phyloP scores from a whole-genome alignment of 2,329 filamentous ascomycete species.

The Microsporum audouinii region DNA sequence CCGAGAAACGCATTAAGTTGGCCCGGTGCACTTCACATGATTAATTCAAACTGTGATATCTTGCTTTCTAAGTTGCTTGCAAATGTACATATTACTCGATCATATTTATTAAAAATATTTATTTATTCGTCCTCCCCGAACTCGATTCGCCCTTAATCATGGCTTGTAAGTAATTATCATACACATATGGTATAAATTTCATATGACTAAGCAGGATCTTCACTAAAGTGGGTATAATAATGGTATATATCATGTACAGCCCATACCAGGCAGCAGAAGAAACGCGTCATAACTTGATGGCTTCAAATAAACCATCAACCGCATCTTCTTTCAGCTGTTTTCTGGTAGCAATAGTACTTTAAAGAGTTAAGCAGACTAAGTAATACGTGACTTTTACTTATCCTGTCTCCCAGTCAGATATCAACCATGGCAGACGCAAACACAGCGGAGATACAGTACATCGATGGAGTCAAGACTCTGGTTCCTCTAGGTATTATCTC shows the following conservation, averaged over 20 bases:
- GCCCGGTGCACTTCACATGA: too few species aligned
- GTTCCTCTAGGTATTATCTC: conserved; percentile 22
- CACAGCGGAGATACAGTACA: conserved; percentile 11
- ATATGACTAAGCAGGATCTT: not conserved
- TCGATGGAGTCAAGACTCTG: conserved; percentile 25
- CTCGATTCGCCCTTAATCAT: not conserved
- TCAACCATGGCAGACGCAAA: conserved; percentile 6
- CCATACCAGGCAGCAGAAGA: not conserved
- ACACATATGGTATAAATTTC: not conserved
- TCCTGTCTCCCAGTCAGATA: not conserved
- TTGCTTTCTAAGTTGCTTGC: too few species aligned
- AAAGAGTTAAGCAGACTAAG: not conserved
- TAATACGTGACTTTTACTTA: not conserved
- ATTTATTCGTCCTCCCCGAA: too few species aligned
- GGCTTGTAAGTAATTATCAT: not conserved
- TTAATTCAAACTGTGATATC: too few species aligned
- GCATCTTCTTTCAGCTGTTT: not conserved
- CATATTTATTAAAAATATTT: too few species aligned
- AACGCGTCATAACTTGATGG: not conserved
- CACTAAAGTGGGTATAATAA: not conserved
- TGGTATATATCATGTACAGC: not conserved
- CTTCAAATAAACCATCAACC: not conserved
- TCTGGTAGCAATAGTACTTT: not conserved
- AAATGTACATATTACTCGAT: too few species aligned
- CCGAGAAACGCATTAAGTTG: too few species aligned